phyloP scores from a whole-genome alignment of 371 early-diverging fungal genomes.

The Haplosporangium sp. region DNA sequence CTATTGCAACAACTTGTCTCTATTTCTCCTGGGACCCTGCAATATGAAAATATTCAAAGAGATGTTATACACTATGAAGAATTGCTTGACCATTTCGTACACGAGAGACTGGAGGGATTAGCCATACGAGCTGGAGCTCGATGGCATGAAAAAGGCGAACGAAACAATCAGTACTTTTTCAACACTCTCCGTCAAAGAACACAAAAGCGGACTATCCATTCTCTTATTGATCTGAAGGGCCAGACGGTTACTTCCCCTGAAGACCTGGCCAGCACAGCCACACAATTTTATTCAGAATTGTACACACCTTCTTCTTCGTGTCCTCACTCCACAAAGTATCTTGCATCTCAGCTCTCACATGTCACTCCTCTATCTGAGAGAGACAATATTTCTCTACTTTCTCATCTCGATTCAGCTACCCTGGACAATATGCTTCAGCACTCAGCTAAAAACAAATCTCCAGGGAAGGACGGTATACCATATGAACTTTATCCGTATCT shows the following conservation, averaged over 20 bases:
- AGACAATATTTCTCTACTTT: neutral
- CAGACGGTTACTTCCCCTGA: neutral
- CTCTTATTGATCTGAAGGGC: neutral
- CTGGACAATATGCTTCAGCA: neutral
- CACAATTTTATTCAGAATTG: neutral
- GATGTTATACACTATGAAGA: too few species aligned
- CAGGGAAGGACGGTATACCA: conserved; percentile 5
- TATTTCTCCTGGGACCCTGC: too few species aligned
- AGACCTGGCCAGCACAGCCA: neutral
- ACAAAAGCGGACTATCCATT: neutral
- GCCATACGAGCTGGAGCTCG: neutral
- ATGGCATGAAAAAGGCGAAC: neutral
- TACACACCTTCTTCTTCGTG: neutral
- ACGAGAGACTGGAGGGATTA: neutral
- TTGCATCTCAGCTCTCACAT: neutral
- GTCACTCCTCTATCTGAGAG: neutral
- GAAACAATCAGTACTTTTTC: neutral
- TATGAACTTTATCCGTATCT: conserved; percentile 4
- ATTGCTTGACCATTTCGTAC: neutral
- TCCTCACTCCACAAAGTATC: neutral
- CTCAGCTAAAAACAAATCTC: neutral
- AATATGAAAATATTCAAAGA: too few species aligned
- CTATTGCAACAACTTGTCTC: too few species aligned
- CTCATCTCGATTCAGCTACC: neutral
- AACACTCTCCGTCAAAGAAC: neutral